A percentile compares a stretch with the other conserved stretches of the same genome.
phyloP scores from a whole-genome alignment of 1,139 yeast genomes.

The Magnusiomyces suaveolens region DNA sequence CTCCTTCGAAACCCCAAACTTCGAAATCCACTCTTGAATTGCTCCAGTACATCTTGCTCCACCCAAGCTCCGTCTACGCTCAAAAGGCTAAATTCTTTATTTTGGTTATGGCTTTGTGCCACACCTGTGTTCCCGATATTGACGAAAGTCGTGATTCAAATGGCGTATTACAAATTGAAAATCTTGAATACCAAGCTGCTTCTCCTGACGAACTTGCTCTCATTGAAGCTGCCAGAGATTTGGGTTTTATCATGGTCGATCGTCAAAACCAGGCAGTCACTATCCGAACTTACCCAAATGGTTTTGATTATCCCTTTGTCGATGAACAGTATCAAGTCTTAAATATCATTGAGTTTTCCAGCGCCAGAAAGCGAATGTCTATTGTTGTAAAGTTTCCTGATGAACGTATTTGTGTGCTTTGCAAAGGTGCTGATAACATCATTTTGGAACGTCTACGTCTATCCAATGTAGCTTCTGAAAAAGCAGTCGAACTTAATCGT shows the following conservation, averaged over 20 bases:
- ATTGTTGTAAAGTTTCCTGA: conserved; percentile 92
- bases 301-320: conserved; percentile 48
- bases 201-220: conserved; percentile 99
- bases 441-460: conserved; percentile 72
- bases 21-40: conserved; percentile 51
- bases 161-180: conserved; percentile 36
- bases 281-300: conserved; percentile 77
- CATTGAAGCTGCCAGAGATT: conserved; percentile 87
- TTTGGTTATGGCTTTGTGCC: conserved; percentile 82
- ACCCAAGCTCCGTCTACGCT: conserved; percentile 65
- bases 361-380: conserved; percentile 94
- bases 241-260: conserved; percentile 75
- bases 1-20: conserved; percentile 29
- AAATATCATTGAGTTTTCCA: conserved; percentile 74
- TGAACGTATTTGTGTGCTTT: conserved; percentile 76
- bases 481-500: conserved; percentile 53
- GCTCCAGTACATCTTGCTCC: conserved; percentile 54
- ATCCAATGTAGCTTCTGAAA: conserved; percentile 47
- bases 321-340: conserved; percentile 50
- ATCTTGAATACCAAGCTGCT: conserved; percentile 90
- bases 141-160: conserved; percentile 33
- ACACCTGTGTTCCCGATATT: conserved; percentile 88
- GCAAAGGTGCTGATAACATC: conserved; percentile 98
- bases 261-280: conserved; percentile 81
- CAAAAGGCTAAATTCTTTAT: conserved; percentile 70